A percentile compares a stretch with the other conserved stretches of the same genome.
Evolutionary conservation across 148 eudicot species (phyloP).

Genomic region (Salicornia ramosissima): DNA sequence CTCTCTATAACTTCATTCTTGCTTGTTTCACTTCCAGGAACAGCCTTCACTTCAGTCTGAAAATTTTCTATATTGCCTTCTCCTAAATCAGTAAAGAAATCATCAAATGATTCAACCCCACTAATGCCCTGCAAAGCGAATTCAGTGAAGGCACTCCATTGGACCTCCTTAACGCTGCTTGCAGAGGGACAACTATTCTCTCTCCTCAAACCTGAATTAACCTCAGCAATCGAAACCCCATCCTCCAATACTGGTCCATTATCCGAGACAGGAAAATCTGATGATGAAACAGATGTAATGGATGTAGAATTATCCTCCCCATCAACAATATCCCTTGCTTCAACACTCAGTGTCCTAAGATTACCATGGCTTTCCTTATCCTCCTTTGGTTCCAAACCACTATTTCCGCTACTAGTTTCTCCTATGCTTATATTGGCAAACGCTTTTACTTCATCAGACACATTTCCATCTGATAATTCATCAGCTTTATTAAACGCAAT

Average conservation of each 20-base stretch:
- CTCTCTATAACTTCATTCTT: conserved; percentile 11
- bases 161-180: conserved; percentile 72
- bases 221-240: conserved; percentile 28
- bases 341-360: conserved; percentile 7
- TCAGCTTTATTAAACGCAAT: not conserved
- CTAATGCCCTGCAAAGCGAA: conserved; percentile 32
- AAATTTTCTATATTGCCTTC: conserved; percentile 33
- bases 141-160: conserved; percentile 72
- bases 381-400: not conserved
- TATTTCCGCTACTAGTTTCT: conserved; percentile 21
- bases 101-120: conserved; percentile 66
- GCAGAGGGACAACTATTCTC: conserved; percentile 35
- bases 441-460: conserved; percentile 42
- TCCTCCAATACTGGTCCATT: conserved; percentile 32
- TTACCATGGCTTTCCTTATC: conserved; percentile 12
- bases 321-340: conserved; percentile 8
- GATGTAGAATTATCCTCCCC: conserved; percentile 29
- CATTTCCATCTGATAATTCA: conserved; percentile 34
- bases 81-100: conserved; percentile 61
- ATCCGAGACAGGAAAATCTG: conserved; percentile 38
- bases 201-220: conserved; percentile 20
- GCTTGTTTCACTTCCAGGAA: conserved; percentile 28
- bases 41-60: conserved; percentile 26
- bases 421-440: conserved; percentile 15
- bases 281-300: conserved; percentile 9